A percentile compares a stretch with the other conserved stretches of the same genome.
Evolutionary conservation across 177 flowering plant species (phyloP).

Genomic region (Telopea speciosissima): DNA sequence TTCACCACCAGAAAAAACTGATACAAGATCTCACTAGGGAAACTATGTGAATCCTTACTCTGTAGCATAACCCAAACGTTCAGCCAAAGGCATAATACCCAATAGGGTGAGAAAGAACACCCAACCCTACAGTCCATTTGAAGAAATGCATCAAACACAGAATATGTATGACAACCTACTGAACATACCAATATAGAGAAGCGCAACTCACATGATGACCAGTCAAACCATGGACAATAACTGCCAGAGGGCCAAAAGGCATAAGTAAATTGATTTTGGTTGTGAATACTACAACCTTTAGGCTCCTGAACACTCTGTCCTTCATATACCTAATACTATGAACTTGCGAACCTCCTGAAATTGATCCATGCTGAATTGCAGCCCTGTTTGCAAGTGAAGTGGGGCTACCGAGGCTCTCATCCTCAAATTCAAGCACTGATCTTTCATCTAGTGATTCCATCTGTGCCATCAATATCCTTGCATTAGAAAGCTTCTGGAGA

Average conservation of each 20-base stretch:
- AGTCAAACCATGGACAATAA: constrained; percentile 32
- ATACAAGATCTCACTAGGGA: neutral
- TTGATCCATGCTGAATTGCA: constrained; percentile 21
- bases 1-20: neutral
- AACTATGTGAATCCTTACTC: constrained; percentile 38
- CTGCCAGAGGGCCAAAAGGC: constrained; percentile 66
- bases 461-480: constrained; percentile 24
- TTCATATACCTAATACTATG: constrained; percentile 13
- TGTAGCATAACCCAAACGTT: constrained; percentile 68
- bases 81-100: constrained; percentile 66
- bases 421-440: constrained; percentile 39
- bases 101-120: constrained; percentile 52
- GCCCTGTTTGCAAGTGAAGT: constrained; percentile 23
- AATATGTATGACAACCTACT: neutral
- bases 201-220: constrained; percentile 43
- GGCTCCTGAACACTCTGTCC: constrained; percentile 29
- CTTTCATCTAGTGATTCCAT: constrained; percentile 42
- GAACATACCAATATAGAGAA: neutral
- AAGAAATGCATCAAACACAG: constrained; percentile 2
- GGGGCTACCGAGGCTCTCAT: constrained; percentile 39
- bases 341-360: constrained; percentile 13
- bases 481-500: constrained; percentile 2
- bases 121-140: constrained; percentile 48
- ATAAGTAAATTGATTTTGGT: constrained; percentile 54
- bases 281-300: constrained; percentile 52